phyloP scores from a whole-genome alignment of 1,284 basidiomycete genomes.

The Puccinia sorghi region DNA sequence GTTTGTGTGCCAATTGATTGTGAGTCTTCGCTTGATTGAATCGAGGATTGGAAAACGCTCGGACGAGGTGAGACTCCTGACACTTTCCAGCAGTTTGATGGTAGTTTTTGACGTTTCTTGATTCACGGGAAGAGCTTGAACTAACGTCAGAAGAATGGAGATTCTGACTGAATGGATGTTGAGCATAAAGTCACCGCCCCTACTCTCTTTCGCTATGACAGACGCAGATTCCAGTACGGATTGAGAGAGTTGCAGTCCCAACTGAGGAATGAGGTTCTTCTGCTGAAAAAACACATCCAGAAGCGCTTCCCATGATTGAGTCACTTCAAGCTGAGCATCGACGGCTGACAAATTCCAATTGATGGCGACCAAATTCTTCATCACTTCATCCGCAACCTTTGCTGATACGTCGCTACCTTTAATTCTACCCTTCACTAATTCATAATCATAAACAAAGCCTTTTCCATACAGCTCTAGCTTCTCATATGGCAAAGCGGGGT shows the following conservation, averaged over 20 bases:
- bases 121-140: conserved; percentile 42
- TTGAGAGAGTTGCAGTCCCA: conserved; percentile 34
- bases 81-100: conserved; percentile 31
- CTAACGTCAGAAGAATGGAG: conserved; percentile 32
- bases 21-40: conserved; percentile 34
- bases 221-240: conserved; percentile 24
- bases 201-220: conserved; percentile 24
- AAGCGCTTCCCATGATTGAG: conserved; percentile 40
- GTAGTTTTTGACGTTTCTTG: conserved; percentile 37
- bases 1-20: conserved; percentile 39
- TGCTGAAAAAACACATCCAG: conserved; percentile 36
- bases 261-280: neutral
- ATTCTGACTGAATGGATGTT: conserved; percentile 48
- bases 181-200: conserved; percentile 48
- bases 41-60: conserved; percentile 42
- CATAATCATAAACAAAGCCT: conserved; percentile 47
- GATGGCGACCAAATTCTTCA: conserved; percentile 43
- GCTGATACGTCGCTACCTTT: conserved; percentile 31
- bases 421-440: conserved; percentile 35
- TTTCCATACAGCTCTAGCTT: conserved; percentile 43
- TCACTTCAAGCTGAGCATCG: conserved; percentile 45
- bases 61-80: conserved; percentile 37
- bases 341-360: conserved; percentile 48
- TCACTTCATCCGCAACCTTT: conserved; percentile 36
- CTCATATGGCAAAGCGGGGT: conserved; percentile 37